phyloP scores from a whole-genome alignment of 1,139 yeast species.

The Yamadazyma trypodendri region DNA sequence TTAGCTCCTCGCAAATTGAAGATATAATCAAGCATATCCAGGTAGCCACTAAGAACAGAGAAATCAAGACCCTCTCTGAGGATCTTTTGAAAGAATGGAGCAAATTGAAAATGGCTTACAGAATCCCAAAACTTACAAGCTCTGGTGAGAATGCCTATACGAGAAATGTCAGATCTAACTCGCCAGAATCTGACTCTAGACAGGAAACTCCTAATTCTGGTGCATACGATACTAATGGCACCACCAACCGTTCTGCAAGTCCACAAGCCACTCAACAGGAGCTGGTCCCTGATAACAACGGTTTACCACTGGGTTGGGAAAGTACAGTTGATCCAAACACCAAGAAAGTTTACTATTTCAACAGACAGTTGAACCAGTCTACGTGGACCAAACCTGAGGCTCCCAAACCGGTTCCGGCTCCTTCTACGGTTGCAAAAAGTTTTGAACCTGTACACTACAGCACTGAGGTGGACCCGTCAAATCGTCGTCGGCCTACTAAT shows the following conservation, averaged over 20 bases:
- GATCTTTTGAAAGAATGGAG: slow-evolving; percentile 69
- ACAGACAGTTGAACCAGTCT: slow-evolving; percentile 43
- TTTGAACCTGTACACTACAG: neutral
- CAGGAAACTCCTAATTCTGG: slow-evolving; percentile 4
- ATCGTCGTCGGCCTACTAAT: slow-evolving; percentile 2
- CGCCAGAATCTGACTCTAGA: slow-evolving; percentile 17
- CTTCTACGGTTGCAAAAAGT: neutral
- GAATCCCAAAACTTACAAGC: slow-evolving; percentile 60
- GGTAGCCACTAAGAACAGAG: slow-evolving; percentile 25
- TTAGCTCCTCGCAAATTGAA: slow-evolving; percentile 77
- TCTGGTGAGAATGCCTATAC: slow-evolving; percentile 7
- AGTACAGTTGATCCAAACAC: slow-evolving; percentile 45
- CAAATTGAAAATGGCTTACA: slow-evolving; percentile 72
- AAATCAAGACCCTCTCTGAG: slow-evolving; percentile 36
- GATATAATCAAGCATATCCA: slow-evolving; percentile 52
- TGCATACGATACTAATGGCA: slow-evolving; percentile 8
- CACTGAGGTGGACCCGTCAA: neutral
- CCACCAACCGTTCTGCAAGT: slow-evolving; percentile 17
- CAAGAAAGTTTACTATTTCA: slow-evolving; percentile 51
- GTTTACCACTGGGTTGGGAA: slow-evolving; percentile 55
- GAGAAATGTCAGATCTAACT: slow-evolving; percentile 21
- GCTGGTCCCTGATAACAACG: slow-evolving; percentile 6
- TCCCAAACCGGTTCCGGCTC: slow-evolving; percentile 1
- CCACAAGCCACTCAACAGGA: neutral
- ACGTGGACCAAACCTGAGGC: slow-evolving; percentile 49